Percentiles rank a stretch among this genome's conserved stretches.
phyloP scores from a whole-genome alignment of 2,329 filamentous ascomycete genomes.

The Cladosporium colombiae region DNA sequence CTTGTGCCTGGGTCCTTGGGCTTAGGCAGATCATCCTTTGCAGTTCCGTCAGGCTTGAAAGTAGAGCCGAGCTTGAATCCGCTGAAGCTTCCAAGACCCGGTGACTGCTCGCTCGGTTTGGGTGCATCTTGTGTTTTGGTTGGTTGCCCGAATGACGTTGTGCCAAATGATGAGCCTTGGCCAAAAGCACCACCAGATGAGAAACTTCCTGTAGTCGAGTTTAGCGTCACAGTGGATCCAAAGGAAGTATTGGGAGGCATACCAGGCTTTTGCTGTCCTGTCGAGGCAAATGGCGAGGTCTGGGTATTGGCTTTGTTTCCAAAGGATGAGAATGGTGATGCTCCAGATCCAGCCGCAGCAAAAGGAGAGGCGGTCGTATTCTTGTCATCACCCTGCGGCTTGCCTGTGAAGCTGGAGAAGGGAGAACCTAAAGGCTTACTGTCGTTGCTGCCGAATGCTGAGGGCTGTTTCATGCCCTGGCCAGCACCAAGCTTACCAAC shows the following conservation, averaged over 20 bases:
- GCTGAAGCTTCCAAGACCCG: slow-evolving; percentile 37
- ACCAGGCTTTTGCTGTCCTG: slow-evolving; percentile 22
- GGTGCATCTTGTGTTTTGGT: slow-evolving; percentile 32
- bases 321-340: slow-evolving; percentile 5
- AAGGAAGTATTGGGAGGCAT: slow-evolving; percentile 29
- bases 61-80: slow-evolving; percentile 68
- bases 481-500: slow-evolving; percentile 6
- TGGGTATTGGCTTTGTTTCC: slow-evolving; percentile 21
- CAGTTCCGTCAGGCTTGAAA: slow-evolving; percentile 65
- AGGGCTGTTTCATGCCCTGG: slow-evolving; percentile 20
- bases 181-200: slow-evolving; percentile 37
- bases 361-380: slow-evolving; percentile 22
- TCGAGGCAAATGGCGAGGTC: slow-evolving; percentile 27
- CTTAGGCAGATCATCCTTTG: slow-evolving; percentile 61
- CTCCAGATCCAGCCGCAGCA: slow-evolving; percentile 8
- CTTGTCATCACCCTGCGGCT: slow-evolving; percentile 21
- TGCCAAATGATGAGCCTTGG: slow-evolving; percentile 32
- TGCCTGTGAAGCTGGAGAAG: slow-evolving; percentile 35
- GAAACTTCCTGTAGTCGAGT: slow-evolving; percentile 35
- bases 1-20: slow-evolving; percentile 37
- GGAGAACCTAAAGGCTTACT: slow-evolving; percentile 27
- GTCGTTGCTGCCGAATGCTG: slow-evolving; percentile 31
- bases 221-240: slow-evolving; percentile 45
- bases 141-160: slow-evolving; percentile 34
- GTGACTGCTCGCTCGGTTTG: slow-evolving; percentile 16